Evolutionary conservation across 805 yeast genomes (phyloP).

Genomic region (Saccharomyces paradoxus): DNA sequence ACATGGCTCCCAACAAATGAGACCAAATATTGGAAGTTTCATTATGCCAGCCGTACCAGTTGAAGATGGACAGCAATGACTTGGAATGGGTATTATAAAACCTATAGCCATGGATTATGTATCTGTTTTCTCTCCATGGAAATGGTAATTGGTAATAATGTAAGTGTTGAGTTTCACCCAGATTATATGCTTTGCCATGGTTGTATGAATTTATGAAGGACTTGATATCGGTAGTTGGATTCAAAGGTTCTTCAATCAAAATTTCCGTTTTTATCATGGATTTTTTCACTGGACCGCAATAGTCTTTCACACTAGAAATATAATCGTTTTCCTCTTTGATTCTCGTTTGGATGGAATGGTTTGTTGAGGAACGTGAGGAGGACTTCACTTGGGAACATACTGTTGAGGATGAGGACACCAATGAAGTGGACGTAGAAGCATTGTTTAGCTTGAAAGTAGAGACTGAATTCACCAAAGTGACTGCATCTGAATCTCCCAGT

Average conservation of each 20-base stretch:
- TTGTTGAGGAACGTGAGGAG: background rate
- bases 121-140: constrained; percentile 89
- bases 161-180: constrained; percentile 42
- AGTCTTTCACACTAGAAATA: background rate
- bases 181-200: constrained; percentile 38
- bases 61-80: constrained; percentile 53
- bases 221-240: constrained; percentile 2
- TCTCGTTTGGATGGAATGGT: background rate
- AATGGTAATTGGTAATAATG: constrained; percentile 84
- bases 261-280: background rate
- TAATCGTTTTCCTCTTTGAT: background rate
- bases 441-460: background rate
- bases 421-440: background rate
- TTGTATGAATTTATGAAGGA: constrained; percentile 35
- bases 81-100: constrained; percentile 57
- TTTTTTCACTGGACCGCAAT: background rate
- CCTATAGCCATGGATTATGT: constrained; percentile 75
- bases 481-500: background rate
- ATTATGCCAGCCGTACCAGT: constrained; percentile 51
- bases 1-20: constrained; percentile 62
- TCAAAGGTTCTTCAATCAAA: background rate
- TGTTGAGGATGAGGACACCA: background rate
- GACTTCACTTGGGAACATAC: background rate
- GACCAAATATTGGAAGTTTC: constrained; percentile 94
- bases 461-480: background rate